Base-by-base conservation (phyloP, 2,329 filamentous ascomycete species). In the Alternaria novae-zelandiae region DNA sequence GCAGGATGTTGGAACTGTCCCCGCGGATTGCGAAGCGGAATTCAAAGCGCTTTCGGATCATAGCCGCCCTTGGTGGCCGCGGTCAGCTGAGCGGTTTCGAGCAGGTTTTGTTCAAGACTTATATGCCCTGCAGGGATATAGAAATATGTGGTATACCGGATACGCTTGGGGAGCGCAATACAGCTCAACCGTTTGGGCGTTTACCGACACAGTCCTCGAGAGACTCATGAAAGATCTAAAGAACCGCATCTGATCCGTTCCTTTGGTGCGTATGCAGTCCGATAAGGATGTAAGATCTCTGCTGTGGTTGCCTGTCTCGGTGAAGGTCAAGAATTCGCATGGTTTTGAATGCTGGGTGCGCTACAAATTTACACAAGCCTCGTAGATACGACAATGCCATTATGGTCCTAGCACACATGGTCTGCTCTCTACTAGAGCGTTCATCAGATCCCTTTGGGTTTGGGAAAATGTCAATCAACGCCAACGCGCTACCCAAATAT, bases 161-260 rank as follows among this genome's bases (percentile, higher is more conserved):
- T 64, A 64, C 32, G 61, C 45, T 4, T 74, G 67, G 65, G 55
- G 54, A n/a, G 66, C 61, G 26, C 61, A 67, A 20, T 74, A 71
- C 53, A 65, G 66, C 32, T 70, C 66, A 50, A 71, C 66, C 6
- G 54, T 72, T 41, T 75, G 71, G 71, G 59, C 61, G 5, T 70
- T 65, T 55, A 71, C 66, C 3, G 70, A 74, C 28, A 70, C 63
- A 1, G 63, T 72, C 3, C 54, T 73, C 46, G 41, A 57, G 43
- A 68, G 55, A 30, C 20, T 74, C 36, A 13, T 73, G 43, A 47
- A 44, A 10, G 50, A 60, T 44, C 30, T 60, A 11, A 54, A 46
- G 25, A 46, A 20, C n/a, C 6, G 47, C 17, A 30, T 11, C 47
- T 50, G 10, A 30, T 50, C 28, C 47, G 4, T 26, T 30, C 4